A percentile compares a stretch with the other conserved stretches of the same genome.
These are phyloP conservation scores for Paspalum notatum DNA, from an alignment of 176 grass and related monocot species.

Conservation along the genomic window DNA sequence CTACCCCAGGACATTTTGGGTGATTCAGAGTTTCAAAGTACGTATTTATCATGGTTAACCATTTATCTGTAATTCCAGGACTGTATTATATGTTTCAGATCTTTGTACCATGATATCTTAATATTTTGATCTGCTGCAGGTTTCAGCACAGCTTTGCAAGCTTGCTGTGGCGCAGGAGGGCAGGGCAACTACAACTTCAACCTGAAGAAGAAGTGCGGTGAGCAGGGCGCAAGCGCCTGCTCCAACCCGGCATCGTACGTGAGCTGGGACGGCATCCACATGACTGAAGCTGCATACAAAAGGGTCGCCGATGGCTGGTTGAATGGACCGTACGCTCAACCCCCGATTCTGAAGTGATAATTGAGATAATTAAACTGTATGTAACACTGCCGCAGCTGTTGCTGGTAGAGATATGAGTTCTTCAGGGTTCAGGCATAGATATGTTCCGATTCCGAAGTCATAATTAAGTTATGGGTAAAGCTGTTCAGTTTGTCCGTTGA, in stretches of 20 bases:
- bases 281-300: conserved; percentile 87
- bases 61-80: neutral
- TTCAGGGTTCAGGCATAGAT: conserved; percentile 36
- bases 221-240: conserved; percentile 70
- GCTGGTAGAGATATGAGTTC: conserved; percentile 30
- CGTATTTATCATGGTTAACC: neutral
- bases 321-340: conserved; percentile 72
- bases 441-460: conserved; percentile 8
- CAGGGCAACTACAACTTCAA: conserved; percentile 90
- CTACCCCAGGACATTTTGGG: neutral
- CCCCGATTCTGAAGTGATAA: conserved; percentile 71
- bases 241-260: conserved; percentile 60
- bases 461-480: conserved; percentile 49
- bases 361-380: conserved; percentile 30
- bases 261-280: conserved; percentile 96
- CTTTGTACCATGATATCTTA: neutral
- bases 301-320: conserved; percentile 78
- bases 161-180: conserved; percentile 80
- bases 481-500: conserved; percentile 32
- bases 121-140: conserved; percentile 41
- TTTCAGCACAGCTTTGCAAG: conserved; percentile 66
- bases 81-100: neutral
- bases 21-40: neutral
- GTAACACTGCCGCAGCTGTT: conserved; percentile 12
- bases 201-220: conserved; percentile 77